Base-by-base conservation (phyloP, 768 basidiomycete species). In the Lentinula raphanica region DNA sequence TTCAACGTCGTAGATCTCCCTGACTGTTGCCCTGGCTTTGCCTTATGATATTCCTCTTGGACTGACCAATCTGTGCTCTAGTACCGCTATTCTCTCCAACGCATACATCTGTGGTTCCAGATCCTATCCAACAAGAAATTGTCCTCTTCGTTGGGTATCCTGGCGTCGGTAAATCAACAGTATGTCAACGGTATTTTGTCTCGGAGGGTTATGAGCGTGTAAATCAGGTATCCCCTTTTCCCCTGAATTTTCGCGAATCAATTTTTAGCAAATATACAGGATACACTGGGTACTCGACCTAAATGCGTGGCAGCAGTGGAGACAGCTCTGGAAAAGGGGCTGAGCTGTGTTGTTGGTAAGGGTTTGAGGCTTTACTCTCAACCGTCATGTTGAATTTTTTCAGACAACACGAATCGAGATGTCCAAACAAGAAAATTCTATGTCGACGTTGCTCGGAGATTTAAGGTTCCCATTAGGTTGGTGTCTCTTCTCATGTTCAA, bases 371-470 rank as follows among this genome's bases (percentile, higher is more conserved):
- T 58, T 19, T 38, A 45, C n/a, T 12, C n/a, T 35, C 56, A 31
- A 58, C 35, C 60, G 57, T 39, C 9, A 23, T 58, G n/a, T 56
- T 19, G 23, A 45, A 42, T 25, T 4, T 32, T 32, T 39, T 17
- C 56, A 94, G 94, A 98, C 68, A 97, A 96, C 68, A 97, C 95
- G n/a, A 96, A 96, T 69, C 83, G 92, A 11, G 82, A 65, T 64
- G 6, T 65, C 69, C 23, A 94, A 90, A 27, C 56, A 27, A 80
- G 95, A 49, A 82, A 83, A 59, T 69, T 76, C 46, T 98, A 95
- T 67, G 62, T 94, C 15, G 79, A 84, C 51, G 59, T 92, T 12
- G 89, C 90, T 21, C 80, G 75, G 66, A 79, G 78, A 54, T 64
- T 77, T 2, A 70, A 77, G 0, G 74, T 86, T 1, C 76, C 80